Percentiles rank a stretch among this genome's conserved stretches.
Conservation (phyloP, 2,329 filamentous ascomycete genomes). For the Colletotrichum lini region DNA sequence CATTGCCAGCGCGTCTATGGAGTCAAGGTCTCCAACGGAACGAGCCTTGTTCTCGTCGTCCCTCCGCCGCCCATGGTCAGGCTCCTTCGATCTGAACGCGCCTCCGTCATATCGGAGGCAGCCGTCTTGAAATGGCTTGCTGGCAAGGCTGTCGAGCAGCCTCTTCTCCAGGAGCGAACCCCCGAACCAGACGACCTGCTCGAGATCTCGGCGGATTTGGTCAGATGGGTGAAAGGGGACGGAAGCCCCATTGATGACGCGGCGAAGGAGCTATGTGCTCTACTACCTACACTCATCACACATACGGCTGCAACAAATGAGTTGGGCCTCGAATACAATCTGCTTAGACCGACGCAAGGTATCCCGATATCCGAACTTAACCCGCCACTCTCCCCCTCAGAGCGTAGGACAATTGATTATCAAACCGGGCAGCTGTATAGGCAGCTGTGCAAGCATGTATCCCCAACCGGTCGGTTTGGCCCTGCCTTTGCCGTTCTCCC, state of each 20-base stretch:
- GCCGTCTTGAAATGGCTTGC: constrained; percentile 62
- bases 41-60: constrained; percentile 58
- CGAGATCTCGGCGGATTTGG: not conserved
- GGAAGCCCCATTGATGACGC: not conserved
- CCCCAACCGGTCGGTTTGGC: constrained; percentile 66
- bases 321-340: constrained; percentile 57
- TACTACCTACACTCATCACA: constrained; percentile 58
- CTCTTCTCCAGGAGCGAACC: constrained; percentile 24
- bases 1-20: constrained; percentile 60
- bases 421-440: constrained; percentile 64
- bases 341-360: constrained; percentile 58
- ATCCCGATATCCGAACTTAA: constrained; percentile 55
- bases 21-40: constrained; percentile 58
- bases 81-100: constrained; percentile 63
- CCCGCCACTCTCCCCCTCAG: constrained; percentile 50
- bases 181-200: constrained; percentile 24
- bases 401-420: constrained; percentile 58
- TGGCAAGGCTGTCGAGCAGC: constrained; percentile 33
- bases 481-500: constrained; percentile 56
- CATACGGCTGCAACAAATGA: constrained; percentile 51
- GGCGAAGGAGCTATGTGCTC: not conserved
- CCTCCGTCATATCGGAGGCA: constrained; percentile 61
- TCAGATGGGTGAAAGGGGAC: not conserved
- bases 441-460: constrained; percentile 58
- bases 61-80: constrained; percentile 59